Evolutionary conservation across 345 rosid species (phyloP), one percentile per base, ranked within the genome.

Genomic region (Dovyalis caffra): DNA sequence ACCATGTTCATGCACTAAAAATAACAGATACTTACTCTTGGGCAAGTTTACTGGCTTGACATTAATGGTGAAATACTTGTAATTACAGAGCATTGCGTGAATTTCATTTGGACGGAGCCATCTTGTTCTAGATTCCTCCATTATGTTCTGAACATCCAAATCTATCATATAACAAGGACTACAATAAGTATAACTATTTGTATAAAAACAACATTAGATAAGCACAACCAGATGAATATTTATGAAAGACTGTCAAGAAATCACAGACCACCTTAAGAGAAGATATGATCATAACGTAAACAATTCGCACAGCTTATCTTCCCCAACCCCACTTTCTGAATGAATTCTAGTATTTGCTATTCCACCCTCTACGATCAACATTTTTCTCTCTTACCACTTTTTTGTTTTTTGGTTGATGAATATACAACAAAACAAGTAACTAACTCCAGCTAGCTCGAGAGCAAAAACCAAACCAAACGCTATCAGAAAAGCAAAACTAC

Each of bases 51-150:
- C 75, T 2, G 99, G 99, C 87, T 90, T 95, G 83, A 89, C 99
- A 80, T 64, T 53, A 77, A 95, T 85, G 82, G 63, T 73, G 85
- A 95, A 95, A 80, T 84, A 83, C 82, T 87, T 87, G 83, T 86
- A 69, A 74, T 95, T 95, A 70, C 86, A 88, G 26, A 95, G 92
- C 57, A 91, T 72, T 20, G 99, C 98, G 37, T 88, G 90, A 73
- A 95, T 93, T 86, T 95, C 99, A 51, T 95, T 95, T 5, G 99
- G 99, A 38, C 97, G 97, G 21, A 95, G 91, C 99, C 98, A 95
- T 87, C 98, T 89, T 25, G 85, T 68, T 81, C 72, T 86, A 23
- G 97, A 97, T 82, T 95, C 99, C 83, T 86, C 95, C 87, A 68
- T 69, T 79, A 88, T 89, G 76, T 21, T 83, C 31, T 29, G 76